Percentiles rank a stretch among this genome's conserved stretches.
These are phyloP conservation scores for Umbilicus rupestris DNA, from an alignment of 164 flowering plant species.

Conservation along the genomic window DNA sequence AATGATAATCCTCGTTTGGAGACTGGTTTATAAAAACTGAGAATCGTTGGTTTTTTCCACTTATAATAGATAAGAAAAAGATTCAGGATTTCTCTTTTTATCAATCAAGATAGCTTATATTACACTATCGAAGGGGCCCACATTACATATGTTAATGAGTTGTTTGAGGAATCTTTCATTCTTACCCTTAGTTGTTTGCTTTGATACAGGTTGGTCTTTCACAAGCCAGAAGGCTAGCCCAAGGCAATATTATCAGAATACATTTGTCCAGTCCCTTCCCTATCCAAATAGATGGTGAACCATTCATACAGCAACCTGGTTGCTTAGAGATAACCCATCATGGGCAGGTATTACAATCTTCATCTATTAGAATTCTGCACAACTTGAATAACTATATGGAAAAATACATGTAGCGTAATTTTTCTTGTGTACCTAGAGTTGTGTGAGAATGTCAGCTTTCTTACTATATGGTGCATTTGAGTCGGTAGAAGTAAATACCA, in stretches of 20 bases:
- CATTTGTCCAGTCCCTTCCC: constrained; percentile 52
- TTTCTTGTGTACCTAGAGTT: background rate
- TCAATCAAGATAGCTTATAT: background rate
- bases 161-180: background rate
- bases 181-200: background rate
- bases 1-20: background rate
- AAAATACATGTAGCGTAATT: too few relatives aligned
- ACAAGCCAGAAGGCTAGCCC: constrained; percentile 62
- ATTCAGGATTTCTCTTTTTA: background rate
- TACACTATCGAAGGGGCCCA: background rate
- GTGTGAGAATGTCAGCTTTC: background rate
- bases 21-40: background rate
- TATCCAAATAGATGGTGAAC: constrained; percentile 80
- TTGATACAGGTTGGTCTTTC: constrained; percentile 57
- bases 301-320: constrained; percentile 62
- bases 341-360: constrained; percentile 43
- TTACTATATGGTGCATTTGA: too few relatives aligned
- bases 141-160: background rate
- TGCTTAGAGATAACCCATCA: constrained; percentile 52
- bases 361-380: background rate
- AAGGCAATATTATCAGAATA: constrained; percentile 40
- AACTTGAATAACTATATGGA: background rate
- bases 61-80: background rate
- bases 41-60: background rate
- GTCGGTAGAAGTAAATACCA: too few relatives aligned